Conservation (phyloP, 345 rosid species). For the Pistacia vera region DNA sequence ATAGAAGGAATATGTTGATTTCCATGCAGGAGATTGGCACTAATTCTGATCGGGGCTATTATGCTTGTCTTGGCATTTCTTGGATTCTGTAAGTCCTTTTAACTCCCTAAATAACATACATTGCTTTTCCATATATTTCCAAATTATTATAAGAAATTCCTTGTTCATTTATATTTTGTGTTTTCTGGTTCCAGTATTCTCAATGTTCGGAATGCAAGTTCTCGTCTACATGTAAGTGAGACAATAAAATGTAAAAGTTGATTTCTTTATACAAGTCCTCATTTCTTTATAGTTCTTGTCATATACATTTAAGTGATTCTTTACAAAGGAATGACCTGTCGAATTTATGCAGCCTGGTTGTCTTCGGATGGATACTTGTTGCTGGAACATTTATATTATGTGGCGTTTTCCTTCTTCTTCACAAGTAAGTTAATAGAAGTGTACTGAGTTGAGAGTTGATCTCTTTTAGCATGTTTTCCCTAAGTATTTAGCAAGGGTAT, state of each 20-base stretch:
- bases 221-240: slow-evolving; percentile 79
- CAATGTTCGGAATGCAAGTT: slow-evolving; percentile 74
- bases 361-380: slow-evolving; percentile 88
- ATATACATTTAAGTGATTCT: neutral
- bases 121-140: neutral
- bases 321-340: neutral
- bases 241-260: neutral
- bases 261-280: neutral
- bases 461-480: neutral
- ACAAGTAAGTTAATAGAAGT: slow-evolving; percentile 59
- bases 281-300: neutral
- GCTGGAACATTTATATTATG: slow-evolving; percentile 86
- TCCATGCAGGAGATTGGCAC: slow-evolving; percentile 65
- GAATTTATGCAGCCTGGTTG: slow-evolving; percentile 66
- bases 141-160: neutral
- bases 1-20: slow-evolving; percentile 8
- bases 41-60: slow-evolving; percentile 62
- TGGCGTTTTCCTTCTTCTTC: slow-evolving; percentile 85
- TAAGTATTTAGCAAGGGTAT: neutral
- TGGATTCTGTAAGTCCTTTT: slow-evolving; percentile 69
- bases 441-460: neutral
- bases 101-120: neutral
- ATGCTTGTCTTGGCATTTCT: slow-evolving; percentile 81
- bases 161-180: neutral
- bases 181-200: slow-evolving; percentile 56